These are phyloP conservation scores for Spongospora subterranea DNA, from an alignment of 208 protist genomes.

Conservation along the genomic window DNA sequence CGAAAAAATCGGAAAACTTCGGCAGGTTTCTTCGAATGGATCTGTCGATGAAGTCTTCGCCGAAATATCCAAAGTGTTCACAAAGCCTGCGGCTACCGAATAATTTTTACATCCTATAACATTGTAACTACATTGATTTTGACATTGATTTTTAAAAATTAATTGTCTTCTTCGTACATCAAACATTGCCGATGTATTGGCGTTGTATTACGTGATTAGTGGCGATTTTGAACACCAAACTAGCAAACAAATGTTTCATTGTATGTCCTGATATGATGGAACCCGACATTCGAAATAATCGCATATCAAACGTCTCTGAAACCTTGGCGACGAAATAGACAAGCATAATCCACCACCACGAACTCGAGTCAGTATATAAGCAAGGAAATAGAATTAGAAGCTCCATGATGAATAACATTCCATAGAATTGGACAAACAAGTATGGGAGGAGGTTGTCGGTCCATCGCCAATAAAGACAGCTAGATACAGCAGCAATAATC, in stretches of 20 bases:
- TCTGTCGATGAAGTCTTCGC: constrained; percentile 34
- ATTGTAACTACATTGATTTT: no score
- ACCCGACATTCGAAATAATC: not conserved
- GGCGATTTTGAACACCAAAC: not conserved
- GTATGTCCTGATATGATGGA: constrained; percentile 41
- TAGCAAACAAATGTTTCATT: constrained; percentile 21
- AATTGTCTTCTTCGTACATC: no score
- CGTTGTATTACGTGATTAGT: no score
- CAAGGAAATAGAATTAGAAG: not conserved
- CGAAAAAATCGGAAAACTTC: not conserved
- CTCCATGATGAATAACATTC: constrained; percentile 9
- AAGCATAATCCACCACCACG: not conserved
- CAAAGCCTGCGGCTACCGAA: not conserved
- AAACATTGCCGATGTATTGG: no score
- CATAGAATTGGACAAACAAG: constrained; percentile 40
- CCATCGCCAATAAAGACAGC: not conserved
- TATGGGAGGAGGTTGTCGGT: constrained; percentile 29
- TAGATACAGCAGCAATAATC: not conserved
- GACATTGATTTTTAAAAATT: no score
- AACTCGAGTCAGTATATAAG: not conserved
- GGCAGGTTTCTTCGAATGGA: not conserved
- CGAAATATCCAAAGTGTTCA: constrained; percentile 6
- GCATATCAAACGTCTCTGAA: not conserved
- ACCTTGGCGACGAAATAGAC: constrained; percentile 13
- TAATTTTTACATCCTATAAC: no score